These are phyloP conservation scores for Triangularia setosa DNA, from an alignment of 2,329 filamentous ascomycete species.

Conservation along the genomic window DNA sequence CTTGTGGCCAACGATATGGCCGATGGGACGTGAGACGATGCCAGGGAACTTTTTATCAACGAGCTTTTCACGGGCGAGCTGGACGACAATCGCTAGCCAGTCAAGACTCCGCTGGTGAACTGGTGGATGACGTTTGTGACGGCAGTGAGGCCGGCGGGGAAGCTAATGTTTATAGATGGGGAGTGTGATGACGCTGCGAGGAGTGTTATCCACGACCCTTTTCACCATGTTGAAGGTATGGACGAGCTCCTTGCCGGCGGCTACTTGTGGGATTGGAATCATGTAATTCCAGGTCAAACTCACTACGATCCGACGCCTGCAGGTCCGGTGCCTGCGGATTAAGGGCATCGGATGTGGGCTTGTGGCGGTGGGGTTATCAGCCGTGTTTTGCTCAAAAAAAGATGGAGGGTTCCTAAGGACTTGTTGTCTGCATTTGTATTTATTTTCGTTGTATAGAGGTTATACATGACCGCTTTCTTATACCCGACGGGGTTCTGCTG, in stretches of 20 bases:
- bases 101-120: not conserved
- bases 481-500: not conserved
- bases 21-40: not conserved
- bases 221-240: not conserved
- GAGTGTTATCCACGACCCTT: not conserved
- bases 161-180: constrained; percentile 19
- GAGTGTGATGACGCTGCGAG: not conserved
- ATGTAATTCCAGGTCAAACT: not conserved
- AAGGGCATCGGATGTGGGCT: not conserved
- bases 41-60: not conserved
- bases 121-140: constrained; percentile 16
- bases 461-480: not conserved
- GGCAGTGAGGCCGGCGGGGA: constrained; percentile 20
- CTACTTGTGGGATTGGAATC: too few relatives aligned
- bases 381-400: too few relatives aligned
- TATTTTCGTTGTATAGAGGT: not conserved
- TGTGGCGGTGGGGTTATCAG: too few relatives aligned
- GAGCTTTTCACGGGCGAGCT: not conserved
- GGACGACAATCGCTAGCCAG: not conserved
- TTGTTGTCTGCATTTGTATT: not conserved
- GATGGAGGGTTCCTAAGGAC: not conserved
- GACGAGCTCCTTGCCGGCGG: too few relatives aligned
- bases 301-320: not conserved
- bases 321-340: not conserved
- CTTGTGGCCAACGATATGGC: constrained; percentile 5